Percentiles rank a stretch among this genome's conserved stretches.
These are phyloP conservation scores for Stellera chamaejasme DNA, from an alignment of 345 rosid species.

Conservation along the genomic window DNA sequence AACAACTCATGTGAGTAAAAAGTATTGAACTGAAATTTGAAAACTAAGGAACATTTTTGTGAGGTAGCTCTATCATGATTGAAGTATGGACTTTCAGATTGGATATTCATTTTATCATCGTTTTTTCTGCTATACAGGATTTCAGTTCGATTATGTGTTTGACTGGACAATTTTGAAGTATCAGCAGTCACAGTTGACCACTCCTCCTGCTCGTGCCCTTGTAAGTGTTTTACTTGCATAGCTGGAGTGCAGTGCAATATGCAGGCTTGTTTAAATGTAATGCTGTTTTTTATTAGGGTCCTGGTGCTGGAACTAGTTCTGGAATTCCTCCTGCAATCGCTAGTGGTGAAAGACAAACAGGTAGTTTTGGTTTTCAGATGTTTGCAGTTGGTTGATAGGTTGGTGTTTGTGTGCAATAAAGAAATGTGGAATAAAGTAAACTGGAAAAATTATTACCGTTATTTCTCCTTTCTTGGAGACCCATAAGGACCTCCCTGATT, in stretches of 20 bases:
- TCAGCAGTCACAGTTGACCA: conserved; percentile 85
- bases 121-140: conserved; percentile 29
- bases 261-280: background rate
- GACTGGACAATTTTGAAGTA: conserved; percentile 99
- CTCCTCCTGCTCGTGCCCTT: conserved; percentile 62
- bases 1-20: too few species aligned
- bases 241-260: background rate
- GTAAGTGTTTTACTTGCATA: conserved; percentile 22
- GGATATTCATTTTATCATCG: too few species aligned
- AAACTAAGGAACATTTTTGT: too few species aligned
- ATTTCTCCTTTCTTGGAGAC: too few species aligned
- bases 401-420: background rate
- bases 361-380: conserved; percentile 22
- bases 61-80: too few species aligned
- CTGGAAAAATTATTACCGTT: too few species aligned
- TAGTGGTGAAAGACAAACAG: conserved; percentile 53
- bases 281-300: conserved; percentile 33
- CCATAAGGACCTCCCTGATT: too few species aligned
- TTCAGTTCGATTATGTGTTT: conserved; percentile 88
- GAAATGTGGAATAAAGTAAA: background rate
- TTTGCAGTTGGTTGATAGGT: background rate
- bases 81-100: too few species aligned
- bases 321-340: conserved; percentile 52
- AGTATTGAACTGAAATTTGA: too few species aligned
- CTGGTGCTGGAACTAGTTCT: conserved; percentile 74